Evolutionary conservation across 306 rosid genomes (phyloP).

Genomic region (Medicago ruthenica): DNA sequence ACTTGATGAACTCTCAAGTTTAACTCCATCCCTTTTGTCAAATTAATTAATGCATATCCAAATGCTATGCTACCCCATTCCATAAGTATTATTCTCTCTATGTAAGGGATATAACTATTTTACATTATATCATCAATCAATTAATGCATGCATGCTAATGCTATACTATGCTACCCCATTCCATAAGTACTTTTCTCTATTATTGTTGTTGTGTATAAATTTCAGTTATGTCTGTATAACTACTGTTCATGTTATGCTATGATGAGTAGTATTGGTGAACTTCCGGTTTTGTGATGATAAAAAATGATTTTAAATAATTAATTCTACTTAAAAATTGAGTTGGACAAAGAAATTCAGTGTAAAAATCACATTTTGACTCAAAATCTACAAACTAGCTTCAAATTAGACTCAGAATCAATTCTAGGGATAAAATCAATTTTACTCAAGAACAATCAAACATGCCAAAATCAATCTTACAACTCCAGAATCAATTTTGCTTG

Average conservation of each 20-base stretch:
- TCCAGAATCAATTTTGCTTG: too few relatives aligned
- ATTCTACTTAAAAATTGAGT: too few relatives aligned
- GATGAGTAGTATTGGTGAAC: not conserved
- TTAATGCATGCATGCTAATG: not conserved
- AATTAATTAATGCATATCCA: not conserved
- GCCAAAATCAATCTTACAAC: too few relatives aligned
- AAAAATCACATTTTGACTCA: too few relatives aligned
- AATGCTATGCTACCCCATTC: not conserved
- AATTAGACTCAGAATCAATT: too few relatives aligned
- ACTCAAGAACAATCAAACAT: too few relatives aligned
- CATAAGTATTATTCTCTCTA: not conserved
- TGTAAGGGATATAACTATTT: too few relatives aligned
- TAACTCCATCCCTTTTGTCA: not conserved
- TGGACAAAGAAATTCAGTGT: too few relatives aligned
- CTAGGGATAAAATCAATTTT: too few relatives aligned
- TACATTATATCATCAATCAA: not conserved
- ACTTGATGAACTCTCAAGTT: not conserved
- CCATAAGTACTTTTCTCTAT: not conserved
- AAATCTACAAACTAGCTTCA: too few relatives aligned
- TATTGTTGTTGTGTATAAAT: not conserved
- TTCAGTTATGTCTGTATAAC: not conserved
- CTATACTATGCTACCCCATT: not conserved
- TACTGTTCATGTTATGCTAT: not conserved
- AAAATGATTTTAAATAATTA: too few relatives aligned
- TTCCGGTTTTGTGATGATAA: too few relatives aligned